Evolutionary conservation across 805 yeast genomes (phyloP), one percentile per base, ranked within the genome.

Genomic region (Blastobotrys mokoenaii): DNA sequence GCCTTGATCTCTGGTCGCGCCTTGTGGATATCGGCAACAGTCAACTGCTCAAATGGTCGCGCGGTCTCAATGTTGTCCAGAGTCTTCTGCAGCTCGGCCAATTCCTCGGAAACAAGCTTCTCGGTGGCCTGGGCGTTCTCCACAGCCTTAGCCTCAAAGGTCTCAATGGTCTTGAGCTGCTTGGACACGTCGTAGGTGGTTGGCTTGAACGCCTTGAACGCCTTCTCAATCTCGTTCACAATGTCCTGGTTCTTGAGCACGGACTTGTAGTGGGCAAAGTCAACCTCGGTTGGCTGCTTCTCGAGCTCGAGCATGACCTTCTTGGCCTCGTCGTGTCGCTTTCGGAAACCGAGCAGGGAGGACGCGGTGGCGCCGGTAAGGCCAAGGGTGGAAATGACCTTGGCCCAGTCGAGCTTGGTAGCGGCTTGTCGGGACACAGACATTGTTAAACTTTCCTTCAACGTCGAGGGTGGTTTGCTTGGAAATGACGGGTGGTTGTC

Each of bases 291-390:
- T 52, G 88, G 70, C 70, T 86, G 90, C 54, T 74, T 71, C 64
- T 79, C 73, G 58, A 90, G 74, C 53, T 80, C 82, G 57, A 74
- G 70, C 59, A 85, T 72, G 60, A 76, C 77, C 72, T 86, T 82
- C 74, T 88, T 84, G 58, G 97, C 97, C 67, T 93, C 97, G 63
- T 93, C 98, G 69, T 88, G 83, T 79, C 98, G 86, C 85, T 93
- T 90, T 73, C 89, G 89, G 83, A 93, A 93, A 27, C 95, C 77
- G 44, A 93, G 79, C 66, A 93, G 74, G 38, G 95, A 79, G 44
- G 84, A 64, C 49, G 96, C 95, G 51, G 98, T 93, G 63, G 81
- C 71, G 52, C 98, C 98, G 50, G 96, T 79, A 64, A 93, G 77
- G 49, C 96, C 96, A 64, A 93, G 77, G 57, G 88, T 79, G 56